These are phyloP conservation scores for Penicillium italicum DNA, from an alignment of 2,329 filamentous ascomycete genomes.

Conservation along the genomic window DNA sequence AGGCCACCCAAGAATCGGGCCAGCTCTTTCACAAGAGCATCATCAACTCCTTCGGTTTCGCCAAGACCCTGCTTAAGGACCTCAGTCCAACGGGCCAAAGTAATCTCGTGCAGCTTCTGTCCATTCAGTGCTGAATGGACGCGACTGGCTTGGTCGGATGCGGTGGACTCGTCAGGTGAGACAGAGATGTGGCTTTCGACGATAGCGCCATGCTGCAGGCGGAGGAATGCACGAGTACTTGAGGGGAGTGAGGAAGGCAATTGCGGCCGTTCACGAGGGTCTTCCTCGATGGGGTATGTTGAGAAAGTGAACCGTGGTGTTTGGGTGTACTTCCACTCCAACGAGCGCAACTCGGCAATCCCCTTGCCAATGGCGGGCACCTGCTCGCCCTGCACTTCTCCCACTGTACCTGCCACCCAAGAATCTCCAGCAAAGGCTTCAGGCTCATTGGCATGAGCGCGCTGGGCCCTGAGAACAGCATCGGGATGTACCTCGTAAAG, in stretches of 20 bases:
- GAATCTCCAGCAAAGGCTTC: constrained; percentile 34
- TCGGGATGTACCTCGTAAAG: constrained; percentile 58
- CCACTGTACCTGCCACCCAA: constrained; percentile 47
- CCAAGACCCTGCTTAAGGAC: constrained; percentile 20
- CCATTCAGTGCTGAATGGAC: constrained; percentile 36
- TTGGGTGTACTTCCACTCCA: constrained; percentile 74
- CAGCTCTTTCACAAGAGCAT: constrained; percentile 20
- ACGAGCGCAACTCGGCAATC: constrained; percentile 50
- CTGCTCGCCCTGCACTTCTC: constrained; percentile 48
- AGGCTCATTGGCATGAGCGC: constrained; percentile 32
- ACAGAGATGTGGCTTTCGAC: constrained; percentile 40
- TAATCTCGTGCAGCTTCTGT: constrained; percentile 50
- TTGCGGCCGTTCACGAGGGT: constrained; percentile 55
- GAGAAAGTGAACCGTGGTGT: constrained; percentile 79
- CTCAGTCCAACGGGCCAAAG: constrained; percentile 27
- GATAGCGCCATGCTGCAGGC: constrained; percentile 41
- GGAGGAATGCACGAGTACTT: constrained; percentile 42
- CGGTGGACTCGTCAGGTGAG: constrained; percentile 31
- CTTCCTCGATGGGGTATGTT: constrained; percentile 56
- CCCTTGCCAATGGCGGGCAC: constrained; percentile 58
- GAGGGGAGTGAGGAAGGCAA: constrained; percentile 49
- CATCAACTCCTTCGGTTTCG: constrained; percentile 14
- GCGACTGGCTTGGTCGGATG: constrained; percentile 32
- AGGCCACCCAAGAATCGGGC: constrained; percentile 27
- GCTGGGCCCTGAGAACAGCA: constrained; percentile 32